Evolutionary conservation across 306 rosid genomes (phyloP).

Genomic region (Rosa persica): DNA sequence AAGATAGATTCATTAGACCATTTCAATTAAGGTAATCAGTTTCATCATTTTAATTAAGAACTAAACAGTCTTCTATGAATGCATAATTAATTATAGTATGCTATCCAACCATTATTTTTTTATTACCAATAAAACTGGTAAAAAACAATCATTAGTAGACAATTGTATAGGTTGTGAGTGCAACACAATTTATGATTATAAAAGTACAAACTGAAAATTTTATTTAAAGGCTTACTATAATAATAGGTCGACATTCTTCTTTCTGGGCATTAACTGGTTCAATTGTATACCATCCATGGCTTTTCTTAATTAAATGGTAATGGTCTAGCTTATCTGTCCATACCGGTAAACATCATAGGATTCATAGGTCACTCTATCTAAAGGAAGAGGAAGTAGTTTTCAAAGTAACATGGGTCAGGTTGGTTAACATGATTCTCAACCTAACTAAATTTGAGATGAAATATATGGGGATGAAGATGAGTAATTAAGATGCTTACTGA

Average conservation of each 20-base stretch:
- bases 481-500: background rate
- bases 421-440: background rate
- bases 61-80: background rate
- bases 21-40: background rate
- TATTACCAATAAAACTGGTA: background rate
- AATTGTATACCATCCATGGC: too few relatives aligned
- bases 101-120: background rate
- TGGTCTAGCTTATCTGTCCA: too few relatives aligned
- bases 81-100: background rate
- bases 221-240: background rate
- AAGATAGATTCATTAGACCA: background rate
- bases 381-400: background rate
- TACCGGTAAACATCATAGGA: too few relatives aligned
- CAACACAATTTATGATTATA: background rate
- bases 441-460: background rate
- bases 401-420: background rate
- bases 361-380: too few relatives aligned
- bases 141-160: background rate
- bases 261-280: background rate
- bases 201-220: background rate
- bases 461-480: background rate
- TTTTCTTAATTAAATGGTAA: too few relatives aligned
- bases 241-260: background rate
- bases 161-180: background rate
- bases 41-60: background rate